Evolutionary conservation across 495 filamentous ascomycete genomes (phyloP), one percentile per base, ranked within the genome.

Genomic region (Arthonia radiata): DNA sequence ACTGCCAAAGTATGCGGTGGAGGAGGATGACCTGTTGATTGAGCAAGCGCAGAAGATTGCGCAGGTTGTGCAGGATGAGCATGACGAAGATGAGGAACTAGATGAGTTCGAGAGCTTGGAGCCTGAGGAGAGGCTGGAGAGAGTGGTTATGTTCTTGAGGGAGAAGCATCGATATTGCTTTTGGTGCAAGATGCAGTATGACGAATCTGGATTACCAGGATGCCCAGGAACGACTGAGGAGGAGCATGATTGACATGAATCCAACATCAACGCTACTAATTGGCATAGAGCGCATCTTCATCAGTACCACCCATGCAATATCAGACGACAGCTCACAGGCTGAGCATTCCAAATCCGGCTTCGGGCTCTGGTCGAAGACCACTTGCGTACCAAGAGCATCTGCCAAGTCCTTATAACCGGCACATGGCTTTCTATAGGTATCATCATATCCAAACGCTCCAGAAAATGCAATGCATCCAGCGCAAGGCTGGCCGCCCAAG

Each of bases 181-280:
- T 45, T 99, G 81, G 80, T 99, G 86, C 44, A 92, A 92, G 44
- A 73, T 57, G 44, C 49, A 54, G 23, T 94, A 93, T 40, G 45
- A 50, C 1, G 54, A 60, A 29, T 67, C 71, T 26, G 43, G 35
- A 0, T 69, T 93, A 67, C 76, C 86, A 3, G 81, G 76, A 0
- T 97, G 86, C 57, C 82, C 86, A 1, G 89, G 89, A 0, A 28
- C 70, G 9, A 78, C 70, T 3, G 89, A 93, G 50, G 83, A 93
- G 40, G 80, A 91, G 40, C 83, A 93, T 41, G 83, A 81, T 43
- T 92, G 31, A 48, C n/a, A n/a, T n/a, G n/a, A n/a, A n/a, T n/a
- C n/a, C n/a, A n/a, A n/a, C n/a, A n/a, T n/a, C n/a, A n/a, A n/a
- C n/a, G n/a, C n/a, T n/a, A n/a, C n/a, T n/a, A n/a, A n/a, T n/a